Evolutionary conservation across 768 basidiomycete species (phyloP), one percentile per base, ranked within the genome.

Genomic region (Xerocomus spinulosus): DNA sequence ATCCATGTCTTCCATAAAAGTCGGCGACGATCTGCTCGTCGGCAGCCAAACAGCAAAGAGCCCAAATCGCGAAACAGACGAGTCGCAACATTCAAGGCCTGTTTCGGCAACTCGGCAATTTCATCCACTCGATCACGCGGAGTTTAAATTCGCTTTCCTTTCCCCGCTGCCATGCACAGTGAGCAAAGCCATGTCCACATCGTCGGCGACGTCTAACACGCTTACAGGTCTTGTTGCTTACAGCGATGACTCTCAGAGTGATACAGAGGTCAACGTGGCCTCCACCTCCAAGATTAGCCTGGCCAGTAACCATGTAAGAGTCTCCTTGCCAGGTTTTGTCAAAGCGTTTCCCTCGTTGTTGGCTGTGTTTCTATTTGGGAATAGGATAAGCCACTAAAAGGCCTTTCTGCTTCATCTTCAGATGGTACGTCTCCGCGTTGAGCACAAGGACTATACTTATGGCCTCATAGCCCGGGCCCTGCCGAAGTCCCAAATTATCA

Each of bases 301-400:
- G 14, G 40, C 26, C 36, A 64, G 60, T 54, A 57, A 70, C 57
- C 72, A 82, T 84, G 83, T 85, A 79, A 85, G 83, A 79, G 72
- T 66, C 68, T 70, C 74, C 67, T 57, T 63, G 62, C 68, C 59
- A 55, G 49, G 53, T 58, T 56, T 62, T 51, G 69, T 58, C 55
- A 54, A 48, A 53, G 68, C 68, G 74, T 81, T 83, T 83, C 79
- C 81, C 82, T 81, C 72, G 76, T 77, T 78, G 72, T 71, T 80
- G 72, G 78, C 76, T 73, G 64, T 66, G 67, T 70, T 77, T 82
- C 76, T 72, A 66, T 72, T 69, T 77, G 61, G 80, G 60, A 80
- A 72, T 75, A 85, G 84, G 82, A 82, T 73, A 75, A 73, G 61
- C 68, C 71, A 66, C 65, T 70, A 58, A 80, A 76, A 63, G 40